Conservation (phyloP, 768 basidiomycete genomes). For the Naganishia vaughanmartiniae region DNA sequence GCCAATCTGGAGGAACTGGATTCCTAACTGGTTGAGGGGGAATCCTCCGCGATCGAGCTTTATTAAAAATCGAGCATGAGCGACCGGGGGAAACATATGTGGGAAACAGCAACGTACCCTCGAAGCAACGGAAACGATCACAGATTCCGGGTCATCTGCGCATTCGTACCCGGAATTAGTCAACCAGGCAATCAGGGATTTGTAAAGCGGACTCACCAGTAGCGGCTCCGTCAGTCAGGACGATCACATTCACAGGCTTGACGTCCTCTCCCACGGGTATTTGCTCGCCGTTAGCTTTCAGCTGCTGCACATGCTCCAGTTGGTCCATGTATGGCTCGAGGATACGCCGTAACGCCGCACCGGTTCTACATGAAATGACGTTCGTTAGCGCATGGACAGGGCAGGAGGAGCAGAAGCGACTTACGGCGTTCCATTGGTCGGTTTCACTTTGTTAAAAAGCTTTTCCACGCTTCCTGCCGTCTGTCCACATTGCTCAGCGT, state of each 20-base stretch:
- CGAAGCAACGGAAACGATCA: constrained; percentile 53
- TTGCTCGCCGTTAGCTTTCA: constrained; percentile 13
- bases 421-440: constrained; percentile 47
- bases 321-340: constrained; percentile 44
- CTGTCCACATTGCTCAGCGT: neutral
- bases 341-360: constrained; percentile 42
- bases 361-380: constrained; percentile 33
- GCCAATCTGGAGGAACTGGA: constrained; percentile 73
- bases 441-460: constrained; percentile 43
- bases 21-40: constrained; percentile 63
- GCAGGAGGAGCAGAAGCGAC: constrained; percentile 7
- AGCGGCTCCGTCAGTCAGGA: constrained; percentile 55
- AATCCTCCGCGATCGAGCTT: constrained; percentile 59
- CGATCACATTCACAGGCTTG: constrained; percentile 50
- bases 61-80: neutral
- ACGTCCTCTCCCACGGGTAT: constrained; percentile 32
- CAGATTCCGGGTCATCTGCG: constrained; percentile 49
- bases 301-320: constrained; percentile 34
- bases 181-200: neutral
- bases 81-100: neutral
- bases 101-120: constrained; percentile 36
- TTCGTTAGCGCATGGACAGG: neutral
- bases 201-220: constrained; percentile 37
- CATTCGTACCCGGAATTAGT: too few relatives aligned
- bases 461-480: constrained; percentile 43